Evolutionary conservation across 2,329 filamentous ascomycete genomes (phyloP).

Genomic region (Claviceps citrina): DNA sequence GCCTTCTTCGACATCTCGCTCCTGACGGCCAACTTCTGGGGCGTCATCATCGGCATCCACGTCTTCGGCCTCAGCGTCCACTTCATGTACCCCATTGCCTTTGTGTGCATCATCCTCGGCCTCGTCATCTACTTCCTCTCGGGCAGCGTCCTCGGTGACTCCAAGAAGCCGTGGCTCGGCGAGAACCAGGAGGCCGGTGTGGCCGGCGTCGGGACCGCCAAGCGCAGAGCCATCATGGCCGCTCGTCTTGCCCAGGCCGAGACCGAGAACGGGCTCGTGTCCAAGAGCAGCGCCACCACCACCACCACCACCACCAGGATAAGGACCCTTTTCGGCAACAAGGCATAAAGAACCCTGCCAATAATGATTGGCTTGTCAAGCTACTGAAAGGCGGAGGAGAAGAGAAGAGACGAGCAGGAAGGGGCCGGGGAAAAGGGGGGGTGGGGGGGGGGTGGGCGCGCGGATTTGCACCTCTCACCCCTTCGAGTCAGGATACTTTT

Average conservation of each 20-base stretch:
- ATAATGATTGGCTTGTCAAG: no score
- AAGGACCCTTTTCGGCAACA: slow-evolving; percentile 1
- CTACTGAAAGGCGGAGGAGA: no score
- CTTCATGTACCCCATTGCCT: slow-evolving; percentile 89
- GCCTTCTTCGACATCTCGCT: slow-evolving; percentile 95
- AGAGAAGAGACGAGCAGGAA: no score
- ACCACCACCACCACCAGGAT: not conserved
- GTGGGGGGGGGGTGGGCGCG: no score
- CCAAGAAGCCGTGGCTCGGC: slow-evolving; percentile 89
- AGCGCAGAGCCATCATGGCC: slow-evolving; percentile 52
- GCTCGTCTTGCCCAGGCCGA: slow-evolving; percentile 28
- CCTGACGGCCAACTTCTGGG: slow-evolving; percentile 94
- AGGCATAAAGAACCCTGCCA: no score
- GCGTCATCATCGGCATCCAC: slow-evolving; percentile 75
- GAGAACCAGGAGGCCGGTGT: slow-evolving; percentile 70
- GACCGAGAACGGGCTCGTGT: slow-evolving; percentile 12
- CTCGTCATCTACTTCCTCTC: slow-evolving; percentile 78
- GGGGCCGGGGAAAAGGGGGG: no score
- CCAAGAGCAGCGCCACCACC: not conserved
- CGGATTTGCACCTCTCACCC: no score
- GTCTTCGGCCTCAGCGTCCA: slow-evolving; percentile 71
- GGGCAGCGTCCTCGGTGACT: slow-evolving; percentile 68
- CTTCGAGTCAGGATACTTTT: no score
- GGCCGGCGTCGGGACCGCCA: slow-evolving; percentile 71
- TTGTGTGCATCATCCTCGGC: slow-evolving; percentile 78